Percentiles rank a stretch among this genome's conserved stretches.
These are phyloP conservation scores for Pneumocystis jirovecii DNA, from an alignment of 1,139 yeast species.

Conservation along the genomic window DNA sequence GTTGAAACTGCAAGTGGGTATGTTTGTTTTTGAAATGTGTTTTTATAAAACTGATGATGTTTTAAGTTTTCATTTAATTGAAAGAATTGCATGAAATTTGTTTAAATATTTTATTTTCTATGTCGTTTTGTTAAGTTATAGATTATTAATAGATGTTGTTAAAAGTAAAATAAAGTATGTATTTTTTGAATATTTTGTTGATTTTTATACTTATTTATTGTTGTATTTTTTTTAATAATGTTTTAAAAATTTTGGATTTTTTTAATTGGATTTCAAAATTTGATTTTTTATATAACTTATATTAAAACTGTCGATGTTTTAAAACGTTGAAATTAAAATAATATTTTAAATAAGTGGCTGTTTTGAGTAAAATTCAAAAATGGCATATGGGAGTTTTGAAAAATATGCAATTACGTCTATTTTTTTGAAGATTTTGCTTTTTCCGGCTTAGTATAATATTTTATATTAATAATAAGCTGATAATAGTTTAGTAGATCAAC, in stretches of 20 bases:
- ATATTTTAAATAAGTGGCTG: not conserved
- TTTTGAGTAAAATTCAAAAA: not conserved
- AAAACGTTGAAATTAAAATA: not conserved
- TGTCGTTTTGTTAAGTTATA: not conserved
- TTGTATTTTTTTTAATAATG: no score
- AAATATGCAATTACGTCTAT: slow-evolving; percentile 7
- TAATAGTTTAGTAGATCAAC: slow-evolving; percentile 44
- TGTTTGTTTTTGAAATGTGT: not conserved
- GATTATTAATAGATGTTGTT: not conserved
- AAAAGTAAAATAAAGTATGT: not conserved
- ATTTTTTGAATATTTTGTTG: not conserved
- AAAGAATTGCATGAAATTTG: not conserved
- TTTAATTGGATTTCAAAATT: no score
- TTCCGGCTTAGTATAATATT: slow-evolving; percentile 25
- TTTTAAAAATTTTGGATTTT: no score
- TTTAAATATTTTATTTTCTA: not conserved
- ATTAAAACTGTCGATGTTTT: not conserved
- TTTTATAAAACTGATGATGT: not conserved
- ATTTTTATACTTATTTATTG: no score
- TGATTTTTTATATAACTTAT: not conserved
- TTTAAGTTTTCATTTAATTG: not conserved
- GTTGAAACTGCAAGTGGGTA: slow-evolving; percentile 78
- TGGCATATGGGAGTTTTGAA: not conserved
- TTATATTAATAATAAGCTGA: slow-evolving; percentile 14
- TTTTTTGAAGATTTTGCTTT: slow-evolving; percentile 38